Evolutionary conservation across 352 stramenopile species (phyloP).

Genomic region (Phytophthora brassicae): DNA sequence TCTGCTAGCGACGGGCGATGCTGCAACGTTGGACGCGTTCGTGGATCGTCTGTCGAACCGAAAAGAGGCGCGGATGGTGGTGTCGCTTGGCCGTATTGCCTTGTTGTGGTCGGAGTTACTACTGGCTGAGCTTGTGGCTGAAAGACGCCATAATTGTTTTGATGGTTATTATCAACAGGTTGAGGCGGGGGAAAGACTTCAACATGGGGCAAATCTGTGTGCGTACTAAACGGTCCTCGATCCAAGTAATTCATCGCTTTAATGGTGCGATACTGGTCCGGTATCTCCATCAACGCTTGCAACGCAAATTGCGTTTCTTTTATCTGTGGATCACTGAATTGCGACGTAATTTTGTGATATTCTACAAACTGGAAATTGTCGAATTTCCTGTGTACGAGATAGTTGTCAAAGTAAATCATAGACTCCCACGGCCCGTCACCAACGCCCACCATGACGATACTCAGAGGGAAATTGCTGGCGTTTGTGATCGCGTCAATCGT

Average conservation of each 20-base stretch:
- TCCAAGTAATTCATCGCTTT: conserved; percentile 69
- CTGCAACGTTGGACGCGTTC: conserved; percentile 27
- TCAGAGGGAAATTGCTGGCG: conserved; percentile 78
- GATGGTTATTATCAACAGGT: conserved; percentile 27
- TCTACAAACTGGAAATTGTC: conserved; percentile 91
- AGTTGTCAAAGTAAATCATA: conserved; percentile 83
- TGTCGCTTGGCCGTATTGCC: conserved; percentile 23
- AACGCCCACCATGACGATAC: conserved; percentile 82
- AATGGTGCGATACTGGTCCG: conserved; percentile 79
- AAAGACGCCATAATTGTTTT: conserved; percentile 33
- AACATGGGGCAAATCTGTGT: conserved; percentile 55
- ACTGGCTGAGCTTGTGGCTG: conserved; percentile 26
- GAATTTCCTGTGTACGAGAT: conserved; percentile 75
- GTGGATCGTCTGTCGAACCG: conserved; percentile 15
- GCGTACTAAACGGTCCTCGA: conserved; percentile 47
- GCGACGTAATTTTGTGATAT: conserved; percentile 69
- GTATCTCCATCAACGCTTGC: conserved; percentile 85
- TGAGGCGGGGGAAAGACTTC: conserved; percentile 64
- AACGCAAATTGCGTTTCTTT: conserved; percentile 76
- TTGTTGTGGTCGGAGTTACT: conserved; percentile 17
- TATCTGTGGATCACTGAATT: conserved; percentile 47
- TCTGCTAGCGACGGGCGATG: conserved; percentile 51
- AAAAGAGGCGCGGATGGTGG: conserved; percentile 32
- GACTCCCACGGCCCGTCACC: conserved; percentile 81
- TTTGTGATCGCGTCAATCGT: conserved; percentile 86